Evolutionary conservation across 345 rosid genomes (phyloP), one percentile per base, ranked within the genome.

Genomic region (Atalantia buxifolia): DNA sequence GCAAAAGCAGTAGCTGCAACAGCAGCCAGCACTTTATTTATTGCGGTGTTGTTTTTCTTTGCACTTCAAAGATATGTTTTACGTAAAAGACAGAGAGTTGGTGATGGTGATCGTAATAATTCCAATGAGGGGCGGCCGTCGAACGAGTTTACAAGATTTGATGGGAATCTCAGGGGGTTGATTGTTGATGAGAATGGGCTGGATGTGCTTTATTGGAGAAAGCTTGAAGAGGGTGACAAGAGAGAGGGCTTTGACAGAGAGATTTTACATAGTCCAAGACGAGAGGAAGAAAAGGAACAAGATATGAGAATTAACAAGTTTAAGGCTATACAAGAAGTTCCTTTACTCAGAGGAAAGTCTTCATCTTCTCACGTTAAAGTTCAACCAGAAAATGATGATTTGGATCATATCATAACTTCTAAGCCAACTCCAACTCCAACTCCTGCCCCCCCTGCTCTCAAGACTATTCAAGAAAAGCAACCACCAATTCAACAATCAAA

Each of bases 121-220:
- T 71, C 33, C 42, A 76, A 42, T 38, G 83, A 79, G 35, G 79
- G 66, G 81, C 19, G 35, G 72, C 59, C 77, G 50, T 36, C 80
- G 2, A 81, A 77, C 68, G 86, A 80, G 21, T 88, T 91, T 59
- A 60, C 50, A 21, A 62, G 85, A 76, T 71, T 80, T 69, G 88
- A 84, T 25, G 88, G 89, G 40, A 83, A 83, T 77, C 57, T 90
- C 40, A 85, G 85, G 75, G 93, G 92, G 9, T 12, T 92, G 81
- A 85, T 92, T 13, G 87, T 90, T 31, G 95, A 95, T 65, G 98
- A 92, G 77, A 75, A 92, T 28, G 98, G 98, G 1, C 81, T 90
- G 66, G 98, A 93, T 79, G 94, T 93, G 71, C 79, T 91, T 73
- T 95, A 92, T 48, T 93, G 98, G 98, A 90, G 84, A 73, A 83